A percentile compares a stretch with the other conserved stretches of the same genome.
phyloP scores from a whole-genome alignment of 2,329 filamentous ascomycete species.

The Malbranchea zuffiana region DNA sequence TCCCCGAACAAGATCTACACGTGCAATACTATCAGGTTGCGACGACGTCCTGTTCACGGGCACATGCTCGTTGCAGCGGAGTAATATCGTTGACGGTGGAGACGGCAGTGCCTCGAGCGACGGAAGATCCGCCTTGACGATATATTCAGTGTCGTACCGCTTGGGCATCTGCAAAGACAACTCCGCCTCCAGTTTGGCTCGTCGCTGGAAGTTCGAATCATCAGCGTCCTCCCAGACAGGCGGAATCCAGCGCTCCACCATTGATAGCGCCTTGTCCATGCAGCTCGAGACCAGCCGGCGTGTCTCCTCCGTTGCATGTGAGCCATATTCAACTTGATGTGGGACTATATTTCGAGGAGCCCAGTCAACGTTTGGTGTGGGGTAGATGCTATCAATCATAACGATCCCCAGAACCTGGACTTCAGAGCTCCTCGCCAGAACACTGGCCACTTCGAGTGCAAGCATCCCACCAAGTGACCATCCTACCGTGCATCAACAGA shows the following conservation, averaged over 20 bases:
- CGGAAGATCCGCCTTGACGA: conserved; percentile 6
- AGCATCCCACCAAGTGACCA: conserved; percentile 18
- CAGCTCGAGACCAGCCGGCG: conserved; percentile 10
- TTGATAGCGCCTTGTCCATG: conserved; percentile 11
- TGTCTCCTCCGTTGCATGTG: conserved; percentile 11
- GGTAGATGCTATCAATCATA: conserved; percentile 18
- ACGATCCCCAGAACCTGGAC: conserved; percentile 15
- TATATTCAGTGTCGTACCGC: conserved; percentile 2
- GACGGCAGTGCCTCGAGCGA: conserved; percentile 3
- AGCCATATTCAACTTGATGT: conserved; percentile 9
- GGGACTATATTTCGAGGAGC: conserved; percentile 6
- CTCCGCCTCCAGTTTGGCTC: conserved; percentile 9
- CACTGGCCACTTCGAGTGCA: conserved; percentile 16
- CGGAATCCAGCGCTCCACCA: conserved; percentile 13
- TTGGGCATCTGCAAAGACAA: conserved; percentile 9
- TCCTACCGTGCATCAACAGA: conserved; percentile 9
- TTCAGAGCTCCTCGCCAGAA: conserved; percentile 11
- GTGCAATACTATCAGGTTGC: conserved; percentile 8
- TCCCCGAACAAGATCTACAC: conserved; percentile 15
- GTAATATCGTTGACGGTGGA: conserved; percentile 12
- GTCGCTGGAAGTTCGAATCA: conserved; percentile 3
- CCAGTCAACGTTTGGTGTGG: conserved; percentile 7
- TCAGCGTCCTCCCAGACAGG: conserved; percentile 13
- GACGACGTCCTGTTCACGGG: conserved; percentile 9
- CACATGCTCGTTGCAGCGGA: conserved; percentile 15